Evolutionary conservation across 106 monocot species (phyloP), one percentile per base, ranked within the genome.

Genomic region (Alisma plantagoaquatica): DNA sequence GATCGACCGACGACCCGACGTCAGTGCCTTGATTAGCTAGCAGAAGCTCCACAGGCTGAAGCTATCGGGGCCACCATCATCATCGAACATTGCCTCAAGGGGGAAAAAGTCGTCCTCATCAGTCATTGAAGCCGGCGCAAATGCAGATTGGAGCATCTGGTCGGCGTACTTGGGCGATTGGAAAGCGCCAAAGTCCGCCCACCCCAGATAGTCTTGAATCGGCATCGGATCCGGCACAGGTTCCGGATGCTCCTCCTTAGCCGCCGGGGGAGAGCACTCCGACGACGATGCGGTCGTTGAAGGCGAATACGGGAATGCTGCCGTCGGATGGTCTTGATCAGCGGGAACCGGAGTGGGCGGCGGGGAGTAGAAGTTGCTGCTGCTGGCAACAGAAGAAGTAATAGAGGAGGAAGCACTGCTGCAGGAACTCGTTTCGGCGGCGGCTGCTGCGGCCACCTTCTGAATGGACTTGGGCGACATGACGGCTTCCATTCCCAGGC

Each of bases 401-500:
- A n/a, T n/a, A n/a, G 41, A 5, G 43, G 18, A 8, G 12, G 47
- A 8, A 18, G 29, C 24, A 21, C 33, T 25, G 22, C 23, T 0
- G 9, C 22, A n/a, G 17, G 49, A 12, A 29, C 11, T 27, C 31
- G 59, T 41, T 17, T 23, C 31, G 31, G 56, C 67, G 26, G 80
- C 80, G 1, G 81, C 81, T 12, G 81, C 72, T 0, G 82, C 82
- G 12, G 81, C 81, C 17, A 73, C 22, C 12, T 59, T 68, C 43
- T 77, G 76, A 46, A 82, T 82, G 41, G 76, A 64, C 51, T 82
- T 82, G 11, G 76, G 75, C 2, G 82, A 76, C 64, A 76, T 68
- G 45, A 49, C 3, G 14, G 46, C 9, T n/a, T n/a, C n/a, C n/a
- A 43, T 26, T 24, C 18, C 15, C 46, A 1, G 3, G 21, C 2